These are phyloP conservation scores for Penicillium sp. DNA, from an alignment of 2,329 filamentous ascomycete genomes.

Conservation along the genomic window DNA sequence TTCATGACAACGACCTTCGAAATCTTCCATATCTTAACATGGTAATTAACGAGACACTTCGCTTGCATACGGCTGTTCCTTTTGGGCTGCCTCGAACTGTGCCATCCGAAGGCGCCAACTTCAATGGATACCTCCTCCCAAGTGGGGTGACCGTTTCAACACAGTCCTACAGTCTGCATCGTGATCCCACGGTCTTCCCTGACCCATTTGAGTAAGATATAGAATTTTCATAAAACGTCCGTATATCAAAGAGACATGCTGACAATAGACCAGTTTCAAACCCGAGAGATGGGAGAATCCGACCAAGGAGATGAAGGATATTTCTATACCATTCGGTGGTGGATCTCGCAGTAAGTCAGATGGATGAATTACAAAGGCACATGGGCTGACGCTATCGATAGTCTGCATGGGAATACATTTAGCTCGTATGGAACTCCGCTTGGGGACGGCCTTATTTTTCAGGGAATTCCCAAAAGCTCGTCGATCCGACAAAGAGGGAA, in stretches of 20 bases:
- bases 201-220: constrained; percentile 52
- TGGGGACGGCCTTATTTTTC: constrained; percentile 54
- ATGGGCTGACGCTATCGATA: constrained; percentile 5
- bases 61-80: constrained; percentile 40
- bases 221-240: no score
- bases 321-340: constrained; percentile 67
- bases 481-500: constrained; percentile 21
- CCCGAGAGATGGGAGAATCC: constrained; percentile 27
- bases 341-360: constrained; percentile 54
- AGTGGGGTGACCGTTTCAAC: constrained; percentile 54
- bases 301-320: constrained; percentile 48
- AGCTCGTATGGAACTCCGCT: constrained; percentile 57
- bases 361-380: not conserved
- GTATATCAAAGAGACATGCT: constrained; percentile 28
- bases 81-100: constrained; percentile 39
- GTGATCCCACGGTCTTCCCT: constrained; percentile 50
- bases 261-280: constrained; percentile 14
- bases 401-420: constrained; percentile 69
- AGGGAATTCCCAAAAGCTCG: constrained; percentile 28
- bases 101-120: constrained; percentile 38
- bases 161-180: constrained; percentile 56
- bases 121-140: constrained; percentile 47
- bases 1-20: constrained; percentile 46
- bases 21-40: constrained; percentile 26
- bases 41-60: constrained; percentile 34